Percentiles rank a stretch among this genome's conserved stretches.
phyloP scores from a whole-genome alignment of 176 grass and related monocot genomes.

The Eleusine indica region DNA sequence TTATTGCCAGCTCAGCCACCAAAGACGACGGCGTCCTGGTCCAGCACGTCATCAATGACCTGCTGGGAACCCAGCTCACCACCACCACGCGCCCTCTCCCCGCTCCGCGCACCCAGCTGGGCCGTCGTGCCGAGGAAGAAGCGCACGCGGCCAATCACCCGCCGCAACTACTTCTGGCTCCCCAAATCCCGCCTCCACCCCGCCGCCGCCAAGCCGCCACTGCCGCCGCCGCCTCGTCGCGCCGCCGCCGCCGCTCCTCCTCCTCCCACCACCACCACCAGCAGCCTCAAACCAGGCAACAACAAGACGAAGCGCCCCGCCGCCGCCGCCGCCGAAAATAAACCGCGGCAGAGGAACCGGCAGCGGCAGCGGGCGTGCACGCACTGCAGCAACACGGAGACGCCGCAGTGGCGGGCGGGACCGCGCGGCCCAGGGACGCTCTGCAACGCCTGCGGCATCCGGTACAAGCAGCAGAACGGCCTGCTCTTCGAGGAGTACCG shows the following conservation, averaged over 20 bases:
- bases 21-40: background rate
- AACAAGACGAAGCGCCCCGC: background rate
- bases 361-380: slow-evolving; percentile 25
- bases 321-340: too few relatives aligned
- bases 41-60: background rate
- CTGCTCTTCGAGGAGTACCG: slow-evolving; percentile 49
- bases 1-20: background rate
- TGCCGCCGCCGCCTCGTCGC: background rate
- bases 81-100: background rate
- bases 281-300: background rate
- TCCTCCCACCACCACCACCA: background rate
- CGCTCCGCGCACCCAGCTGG: background rate
- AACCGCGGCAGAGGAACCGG: slow-evolving; percentile 1
- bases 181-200: background rate
- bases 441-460: slow-evolving; percentile 68
- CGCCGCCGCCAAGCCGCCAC: background rate
- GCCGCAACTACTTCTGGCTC: background rate
- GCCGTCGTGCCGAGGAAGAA: background rate
- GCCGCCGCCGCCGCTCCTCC: background rate
- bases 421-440: slow-evolving; percentile 56
- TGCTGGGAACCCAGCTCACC: background rate
- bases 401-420: slow-evolving; percentile 68
- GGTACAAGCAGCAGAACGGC: slow-evolving; percentile 15
- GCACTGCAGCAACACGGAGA: slow-evolving; percentile 44
- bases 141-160: background rate